Evolutionary conservation across 2,329 filamentous ascomycete species (phyloP).

Genomic region (Colletotrichum sp.): DNA sequence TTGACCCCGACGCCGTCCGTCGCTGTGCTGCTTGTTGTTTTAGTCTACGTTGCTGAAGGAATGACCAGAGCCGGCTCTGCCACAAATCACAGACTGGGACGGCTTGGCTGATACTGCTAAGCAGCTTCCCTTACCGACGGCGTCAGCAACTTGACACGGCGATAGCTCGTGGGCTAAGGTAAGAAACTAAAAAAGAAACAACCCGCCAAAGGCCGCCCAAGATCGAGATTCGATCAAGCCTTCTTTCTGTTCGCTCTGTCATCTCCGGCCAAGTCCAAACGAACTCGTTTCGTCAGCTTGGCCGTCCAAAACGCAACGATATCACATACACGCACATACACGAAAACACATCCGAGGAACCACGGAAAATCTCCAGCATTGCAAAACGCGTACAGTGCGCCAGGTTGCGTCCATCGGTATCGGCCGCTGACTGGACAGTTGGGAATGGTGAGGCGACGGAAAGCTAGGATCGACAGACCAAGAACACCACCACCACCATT

Average conservation of each 20-base stretch:
- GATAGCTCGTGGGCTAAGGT: not conserved
- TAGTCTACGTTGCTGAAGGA: not conserved
- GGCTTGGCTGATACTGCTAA: constrained; percentile 13
- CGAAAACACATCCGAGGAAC: not conserved
- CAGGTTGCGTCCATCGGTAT: not conserved
- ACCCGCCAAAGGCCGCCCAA: not conserved
- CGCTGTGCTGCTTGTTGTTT: not conserved
- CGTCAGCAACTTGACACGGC: not conserved
- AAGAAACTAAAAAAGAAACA: not conserved
- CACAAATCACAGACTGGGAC: not conserved
- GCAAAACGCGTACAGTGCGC: not conserved
- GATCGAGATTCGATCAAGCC: not conserved
- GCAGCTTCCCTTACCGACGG: not conserved
- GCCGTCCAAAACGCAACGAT: not conserved
- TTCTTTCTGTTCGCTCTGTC: not conserved
- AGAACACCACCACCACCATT: not conserved
- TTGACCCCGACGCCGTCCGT: not conserved
- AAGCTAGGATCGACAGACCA: not conserved
- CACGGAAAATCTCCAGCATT: not conserved
- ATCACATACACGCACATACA: not conserved
- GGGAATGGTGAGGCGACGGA: not conserved
- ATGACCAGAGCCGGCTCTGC: not conserved
- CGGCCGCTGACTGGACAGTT: not conserved
- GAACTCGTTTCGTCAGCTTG: not conserved
- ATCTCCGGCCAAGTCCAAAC: not conserved